Evolutionary conservation across 2,329 filamentous ascomycete species (phyloP), one percentile per base, ranked within the genome.

Genomic region (Rutstroemia sp.): DNA sequence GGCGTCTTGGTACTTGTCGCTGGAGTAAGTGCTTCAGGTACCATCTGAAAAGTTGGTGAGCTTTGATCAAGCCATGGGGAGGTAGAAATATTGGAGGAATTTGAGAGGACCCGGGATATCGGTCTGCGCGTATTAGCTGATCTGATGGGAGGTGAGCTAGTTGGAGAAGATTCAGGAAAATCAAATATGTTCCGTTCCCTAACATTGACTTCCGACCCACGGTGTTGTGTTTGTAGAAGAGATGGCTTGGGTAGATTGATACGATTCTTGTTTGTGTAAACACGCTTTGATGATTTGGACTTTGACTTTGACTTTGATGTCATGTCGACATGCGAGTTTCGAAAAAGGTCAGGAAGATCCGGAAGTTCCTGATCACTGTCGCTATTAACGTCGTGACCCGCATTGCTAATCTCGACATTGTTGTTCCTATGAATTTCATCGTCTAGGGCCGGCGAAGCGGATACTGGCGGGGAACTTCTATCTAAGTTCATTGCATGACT

Each of bases 91-190:
- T 57, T 61, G 2, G 60, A 59, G 4, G 65, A 63, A 30, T 52
- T 46, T 21, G 65, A 65, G 53, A 53, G 27, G 47, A 58, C 38
- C 8, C 57, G 59, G 56, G 63, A 61, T 8, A 58, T 47, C 23
- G 57, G 42, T 18, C 19, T 37, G 44, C 49, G 49, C 44, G 27
- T 19, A 30, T 18, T 37, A 14, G 38, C 42, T 16, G 52, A 44
- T 12, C 38, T 52, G 47, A 54, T 49, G 12, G 58, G 34, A 16
- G 65, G 67, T 14, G 72, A 71, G 47, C 71, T 74, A 12, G 71
- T 73, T 49, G 67, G 64, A 7, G 73, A 73, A 6, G 73, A 75
- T n/a, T 65, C 67, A 38, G 72, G 72, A 51, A 71, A 63, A 56
- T 74, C 66, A 52, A 72, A 73, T 16, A 72, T 61, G 49, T 65